Evolutionary conservation across 2,329 filamentous ascomycete genomes (phyloP).

Genomic region (Fusarium oligoseptatum): DNA sequence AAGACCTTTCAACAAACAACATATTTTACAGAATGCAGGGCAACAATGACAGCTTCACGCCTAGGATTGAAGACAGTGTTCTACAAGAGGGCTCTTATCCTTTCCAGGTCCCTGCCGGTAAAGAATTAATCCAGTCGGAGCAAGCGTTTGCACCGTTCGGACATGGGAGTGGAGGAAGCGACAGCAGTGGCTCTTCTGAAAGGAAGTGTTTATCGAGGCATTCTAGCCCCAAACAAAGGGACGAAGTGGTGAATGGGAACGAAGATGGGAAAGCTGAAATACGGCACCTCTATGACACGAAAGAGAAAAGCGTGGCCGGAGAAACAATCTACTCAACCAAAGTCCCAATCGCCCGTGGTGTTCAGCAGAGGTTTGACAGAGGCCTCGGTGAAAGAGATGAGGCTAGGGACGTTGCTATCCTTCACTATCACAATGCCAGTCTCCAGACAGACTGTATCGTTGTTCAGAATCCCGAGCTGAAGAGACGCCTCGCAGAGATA

Average conservation of each 20-base stretch:
- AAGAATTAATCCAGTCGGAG: too few relatives aligned
- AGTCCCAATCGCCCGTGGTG: not conserved
- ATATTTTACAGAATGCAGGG: not conserved
- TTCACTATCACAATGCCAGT: not conserved
- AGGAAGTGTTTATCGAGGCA: not conserved
- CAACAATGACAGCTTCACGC: not conserved
- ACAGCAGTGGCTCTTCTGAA: not conserved
- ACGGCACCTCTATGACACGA: not conserved
- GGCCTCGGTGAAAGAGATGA: not conserved
- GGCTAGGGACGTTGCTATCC: not conserved
- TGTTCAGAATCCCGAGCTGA: slow-evolving; percentile 10
- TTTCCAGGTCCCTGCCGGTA: too few relatives aligned
- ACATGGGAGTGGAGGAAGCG: too few relatives aligned
- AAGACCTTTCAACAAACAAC: not conserved
- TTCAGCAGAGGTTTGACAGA: not conserved
- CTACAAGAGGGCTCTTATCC: too few relatives aligned
- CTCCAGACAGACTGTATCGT: not conserved
- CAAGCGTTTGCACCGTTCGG: too few relatives aligned
- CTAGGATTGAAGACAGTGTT: too few relatives aligned
- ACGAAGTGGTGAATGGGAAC: not conserved
- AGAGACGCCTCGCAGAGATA: not conserved
- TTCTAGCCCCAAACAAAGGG: not conserved
- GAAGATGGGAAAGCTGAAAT: not conserved
- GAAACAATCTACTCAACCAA: not conserved
- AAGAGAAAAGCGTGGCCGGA: not conserved